These are phyloP conservation scores for Agrocybe chaxingu DNA, from an alignment of 768 basidiomycete species.

Conservation along the genomic window DNA sequence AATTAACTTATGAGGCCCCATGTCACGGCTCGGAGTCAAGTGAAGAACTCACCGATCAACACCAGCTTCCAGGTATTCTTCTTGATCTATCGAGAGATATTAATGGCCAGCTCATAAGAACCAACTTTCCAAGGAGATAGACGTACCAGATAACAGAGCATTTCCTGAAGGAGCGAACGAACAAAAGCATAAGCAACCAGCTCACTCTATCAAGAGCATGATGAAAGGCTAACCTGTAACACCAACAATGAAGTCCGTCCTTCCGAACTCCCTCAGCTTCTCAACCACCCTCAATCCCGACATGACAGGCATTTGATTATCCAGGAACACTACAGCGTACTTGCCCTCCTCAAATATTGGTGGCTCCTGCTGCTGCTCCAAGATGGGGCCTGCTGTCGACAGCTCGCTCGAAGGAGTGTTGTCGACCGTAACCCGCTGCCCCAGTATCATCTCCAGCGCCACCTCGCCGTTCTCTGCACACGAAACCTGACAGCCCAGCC, in stretches of 20 bases:
- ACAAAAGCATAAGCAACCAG: not conserved
- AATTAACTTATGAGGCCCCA: constrained; percentile 9
- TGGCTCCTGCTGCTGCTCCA: constrained; percentile 28
- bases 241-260: constrained; percentile 78
- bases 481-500: constrained; percentile 75
- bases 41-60: constrained; percentile 59
- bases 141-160: constrained; percentile 46
- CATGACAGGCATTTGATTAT: constrained; percentile 84
- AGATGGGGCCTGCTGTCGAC: constrained; percentile 32
- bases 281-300: constrained; percentile 68
- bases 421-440: constrained; percentile 23
- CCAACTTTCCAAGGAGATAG: not conserved
- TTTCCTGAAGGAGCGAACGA: constrained; percentile 36
- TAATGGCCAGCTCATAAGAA: constrained; percentile 3
- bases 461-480: constrained; percentile 83
- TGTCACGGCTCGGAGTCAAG: not conserved
- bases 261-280: constrained; percentile 60
- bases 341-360: constrained; percentile 28
- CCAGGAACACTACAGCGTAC: constrained; percentile 49
- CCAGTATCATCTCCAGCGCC: constrained; percentile 70
- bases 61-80: constrained; percentile 73
- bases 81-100: constrained; percentile 51
- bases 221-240: constrained; percentile 54
- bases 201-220: not conserved
- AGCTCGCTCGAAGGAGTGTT: constrained; percentile 38